phyloP scores from a whole-genome alignment of 164 flowering plant species.

The Cinnamomum chago region DNA sequence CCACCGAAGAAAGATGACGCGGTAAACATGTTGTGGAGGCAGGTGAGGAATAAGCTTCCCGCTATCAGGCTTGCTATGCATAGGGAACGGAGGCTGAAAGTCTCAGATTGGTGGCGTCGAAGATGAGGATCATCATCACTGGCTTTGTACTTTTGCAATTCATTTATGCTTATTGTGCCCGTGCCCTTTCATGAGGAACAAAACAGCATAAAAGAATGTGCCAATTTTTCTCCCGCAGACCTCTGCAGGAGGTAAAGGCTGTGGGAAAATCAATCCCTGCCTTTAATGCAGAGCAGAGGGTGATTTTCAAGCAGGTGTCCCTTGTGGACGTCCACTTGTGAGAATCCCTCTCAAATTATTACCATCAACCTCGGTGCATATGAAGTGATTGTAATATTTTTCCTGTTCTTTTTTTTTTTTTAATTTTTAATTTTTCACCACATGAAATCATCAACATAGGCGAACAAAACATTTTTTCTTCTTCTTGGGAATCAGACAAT shows the following conservation, averaged over 20 bases:
- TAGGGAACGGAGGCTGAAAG: conserved; percentile 63
- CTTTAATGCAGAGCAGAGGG: background rate
- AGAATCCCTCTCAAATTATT: background rate
- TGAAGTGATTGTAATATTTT: too few relatives aligned
- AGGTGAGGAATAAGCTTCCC: conserved; percentile 79
- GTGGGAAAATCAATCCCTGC: background rate
- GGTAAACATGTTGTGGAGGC: conserved; percentile 90
- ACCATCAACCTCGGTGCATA: background rate
- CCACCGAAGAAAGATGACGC: conserved; percentile 85
- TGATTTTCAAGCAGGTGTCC: background rate
- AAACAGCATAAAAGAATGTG: too few relatives aligned
- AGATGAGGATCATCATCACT: conserved; percentile 21
- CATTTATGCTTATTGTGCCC: background rate
- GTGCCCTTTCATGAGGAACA: background rate
- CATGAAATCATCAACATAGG: background rate
- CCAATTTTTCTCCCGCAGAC: background rate
- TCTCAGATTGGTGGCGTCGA: conserved; percentile 78
- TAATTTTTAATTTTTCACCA: background rate
- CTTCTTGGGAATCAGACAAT: background rate
- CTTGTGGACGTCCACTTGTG: background rate
- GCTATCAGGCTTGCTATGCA: conserved; percentile 59
- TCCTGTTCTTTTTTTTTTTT: too few relatives aligned
- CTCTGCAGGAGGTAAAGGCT: background rate
- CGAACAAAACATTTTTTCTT: background rate
- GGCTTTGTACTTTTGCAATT: too few relatives aligned